Conservation (phyloP, 495 filamentous ascomycete species). For the Talaromyces proteolyticus region DNA sequence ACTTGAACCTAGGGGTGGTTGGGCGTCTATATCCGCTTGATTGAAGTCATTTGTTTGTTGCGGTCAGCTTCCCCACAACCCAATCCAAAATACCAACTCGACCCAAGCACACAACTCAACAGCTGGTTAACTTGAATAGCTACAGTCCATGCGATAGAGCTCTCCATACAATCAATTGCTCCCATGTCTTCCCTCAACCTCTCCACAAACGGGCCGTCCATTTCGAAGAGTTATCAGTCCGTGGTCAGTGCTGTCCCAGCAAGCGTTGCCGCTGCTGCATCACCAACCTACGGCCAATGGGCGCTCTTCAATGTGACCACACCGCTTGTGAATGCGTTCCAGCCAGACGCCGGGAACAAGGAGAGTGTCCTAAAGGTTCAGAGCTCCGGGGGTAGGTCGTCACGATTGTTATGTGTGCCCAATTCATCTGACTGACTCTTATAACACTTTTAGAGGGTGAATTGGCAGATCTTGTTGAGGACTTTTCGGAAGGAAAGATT, state of each 20-base stretch:
- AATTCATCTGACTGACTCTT: neutral
- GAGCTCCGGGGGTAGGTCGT: slow-evolving; percentile 69
- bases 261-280: slow-evolving; percentile 57
- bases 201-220: slow-evolving; percentile 84
- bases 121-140: too few species aligned
- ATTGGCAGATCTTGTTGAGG: slow-evolving; percentile 88
- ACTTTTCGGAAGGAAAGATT: slow-evolving; percentile 92
- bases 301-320: slow-evolving; percentile 87
- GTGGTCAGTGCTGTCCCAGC: slow-evolving; percentile 69
- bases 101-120: too few species aligned
- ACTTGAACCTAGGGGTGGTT: too few species aligned
- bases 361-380: slow-evolving; percentile 95
- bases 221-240: slow-evolving; percentile 85
- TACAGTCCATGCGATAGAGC: neutral
- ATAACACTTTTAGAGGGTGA: slow-evolving; percentile 68
- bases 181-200: slow-evolving; percentile 88
- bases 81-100: neutral
- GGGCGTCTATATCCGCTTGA: neutral
- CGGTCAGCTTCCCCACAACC: neutral
- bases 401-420: neutral
- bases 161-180: neutral
- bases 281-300: slow-evolving; percentile 77
- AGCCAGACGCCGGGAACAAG: slow-evolving; percentile 71
- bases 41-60: neutral
- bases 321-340: slow-evolving; percentile 85